phyloP scores from a whole-genome alignment of 1,139 yeast species.

The Pichia sp. region DNA sequence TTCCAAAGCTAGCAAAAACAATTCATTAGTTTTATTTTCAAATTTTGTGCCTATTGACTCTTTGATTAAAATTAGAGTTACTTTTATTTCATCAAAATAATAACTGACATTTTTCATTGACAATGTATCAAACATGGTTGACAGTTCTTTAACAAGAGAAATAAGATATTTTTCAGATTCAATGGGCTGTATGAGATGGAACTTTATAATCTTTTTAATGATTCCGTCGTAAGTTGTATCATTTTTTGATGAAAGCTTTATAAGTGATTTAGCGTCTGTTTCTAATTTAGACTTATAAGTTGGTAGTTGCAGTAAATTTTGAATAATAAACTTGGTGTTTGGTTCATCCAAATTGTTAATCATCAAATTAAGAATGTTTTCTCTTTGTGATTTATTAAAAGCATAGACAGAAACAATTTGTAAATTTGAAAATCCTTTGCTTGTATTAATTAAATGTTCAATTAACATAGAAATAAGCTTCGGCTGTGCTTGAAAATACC shows the following conservation, averaged over 20 bases:
- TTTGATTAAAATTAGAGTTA: slow-evolving; percentile 1
- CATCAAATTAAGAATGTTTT: slow-evolving; percentile 35
- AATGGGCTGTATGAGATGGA: slow-evolving; percentile 18
- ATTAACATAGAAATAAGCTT: slow-evolving; percentile 31
- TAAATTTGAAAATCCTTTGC: slow-evolving; percentile 16
- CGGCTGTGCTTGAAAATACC: slow-evolving; percentile 41
- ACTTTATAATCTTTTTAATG: slow-evolving; percentile 12
- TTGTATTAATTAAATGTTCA: slow-evolving; percentile 11
- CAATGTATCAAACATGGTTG: not conserved
- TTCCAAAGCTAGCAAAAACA: not conserved
- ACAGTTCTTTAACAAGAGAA: not conserved
- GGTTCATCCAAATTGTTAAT: slow-evolving; percentile 16
- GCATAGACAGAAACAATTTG: slow-evolving; percentile 44
- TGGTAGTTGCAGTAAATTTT: slow-evolving; percentile 40
- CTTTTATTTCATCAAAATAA: not conserved
- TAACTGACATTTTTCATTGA: not conserved
- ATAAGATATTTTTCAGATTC: slow-evolving; percentile 9
- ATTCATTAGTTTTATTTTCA: not conserved
- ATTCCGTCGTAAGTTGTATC: slow-evolving; percentile 15
- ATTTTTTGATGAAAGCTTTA: slow-evolving; percentile 21
- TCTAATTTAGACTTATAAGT: slow-evolving; percentile 49
- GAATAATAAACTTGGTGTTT: slow-evolving; percentile 22
- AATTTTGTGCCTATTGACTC: not conserved
- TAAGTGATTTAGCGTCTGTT: slow-evolving; percentile 31
- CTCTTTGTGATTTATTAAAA: slow-evolving; percentile 38